Percentiles rank a stretch among this genome's conserved stretches.
phyloP scores from a whole-genome alignment of 768 basidiomycete species.

The Mycena pura region DNA sequence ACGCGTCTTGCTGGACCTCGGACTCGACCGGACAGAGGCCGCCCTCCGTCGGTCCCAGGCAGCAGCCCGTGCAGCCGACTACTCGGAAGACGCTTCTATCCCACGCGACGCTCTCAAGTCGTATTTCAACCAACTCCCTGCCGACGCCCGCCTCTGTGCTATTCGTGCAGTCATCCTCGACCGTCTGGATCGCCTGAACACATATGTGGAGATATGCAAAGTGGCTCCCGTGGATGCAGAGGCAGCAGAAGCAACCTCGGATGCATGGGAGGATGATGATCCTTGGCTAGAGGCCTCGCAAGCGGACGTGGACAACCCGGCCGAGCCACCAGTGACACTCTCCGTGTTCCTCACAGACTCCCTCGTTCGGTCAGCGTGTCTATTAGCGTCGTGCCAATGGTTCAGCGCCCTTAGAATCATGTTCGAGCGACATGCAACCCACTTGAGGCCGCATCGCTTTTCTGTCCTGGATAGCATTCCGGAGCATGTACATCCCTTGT shows the following conservation, averaged over 20 bases:
- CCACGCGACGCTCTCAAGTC: slow-evolving; percentile 43
- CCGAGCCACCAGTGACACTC: slow-evolving; percentile 57
- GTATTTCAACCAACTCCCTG: slow-evolving; percentile 63
- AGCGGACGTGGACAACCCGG: slow-evolving; percentile 34
- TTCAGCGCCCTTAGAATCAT: slow-evolving; percentile 67
- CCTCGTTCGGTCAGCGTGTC: slow-evolving; percentile 63
- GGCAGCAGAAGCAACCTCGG: slow-evolving; percentile 57
- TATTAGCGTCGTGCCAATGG: slow-evolving; percentile 68
- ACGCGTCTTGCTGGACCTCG: slow-evolving; percentile 64
- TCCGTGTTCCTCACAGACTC: slow-evolving; percentile 67
- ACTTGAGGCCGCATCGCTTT: slow-evolving; percentile 75
- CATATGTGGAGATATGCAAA: slow-evolving; percentile 69
- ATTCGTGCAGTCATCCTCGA: slow-evolving; percentile 74
- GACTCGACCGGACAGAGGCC: slow-evolving; percentile 62
- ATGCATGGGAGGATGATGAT: slow-evolving; percentile 82
- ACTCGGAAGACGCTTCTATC: slow-evolving; percentile 17
- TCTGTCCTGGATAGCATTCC: slow-evolving; percentile 77
- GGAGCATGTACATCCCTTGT: slow-evolving; percentile 68
- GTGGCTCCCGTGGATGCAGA: slow-evolving; percentile 43
- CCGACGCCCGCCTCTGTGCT: slow-evolving; percentile 68
- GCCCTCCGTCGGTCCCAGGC: slow-evolving; percentile 57
- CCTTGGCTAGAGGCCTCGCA: slow-evolving; percentile 70
- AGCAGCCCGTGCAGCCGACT: slow-evolving; percentile 33
- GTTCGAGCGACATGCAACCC: slow-evolving; percentile 57
- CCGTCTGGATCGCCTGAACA: slow-evolving; percentile 72